Conservation (phyloP, 305 asterid species). For the Ilex paraguariensis region DNA sequence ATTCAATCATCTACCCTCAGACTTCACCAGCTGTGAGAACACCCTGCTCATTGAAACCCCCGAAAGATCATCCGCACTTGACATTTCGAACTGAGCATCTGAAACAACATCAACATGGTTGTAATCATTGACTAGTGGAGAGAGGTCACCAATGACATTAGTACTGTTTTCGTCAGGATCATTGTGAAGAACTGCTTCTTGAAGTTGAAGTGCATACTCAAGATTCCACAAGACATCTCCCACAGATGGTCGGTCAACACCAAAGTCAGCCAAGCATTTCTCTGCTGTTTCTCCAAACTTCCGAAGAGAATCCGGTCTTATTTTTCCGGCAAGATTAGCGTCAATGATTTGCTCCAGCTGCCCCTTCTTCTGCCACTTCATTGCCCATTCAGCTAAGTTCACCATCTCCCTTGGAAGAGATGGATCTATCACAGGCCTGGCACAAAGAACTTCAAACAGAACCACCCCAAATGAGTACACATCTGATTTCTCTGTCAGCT, state of each 20-base stretch:
- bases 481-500: slow-evolving; percentile 62
- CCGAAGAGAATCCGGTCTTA: slow-evolving; percentile 51
- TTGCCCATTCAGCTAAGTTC: slow-evolving; percentile 74
- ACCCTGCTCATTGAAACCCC: slow-evolving; percentile 63
- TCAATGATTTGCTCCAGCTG: slow-evolving; percentile 49
- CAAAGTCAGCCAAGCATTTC: slow-evolving; percentile 70
- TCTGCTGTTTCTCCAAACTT: slow-evolving; percentile 67
- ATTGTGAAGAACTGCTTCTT: slow-evolving; percentile 39
- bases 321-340: slow-evolving; percentile 40
- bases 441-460: slow-evolving; percentile 61
- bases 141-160: slow-evolving; percentile 37
- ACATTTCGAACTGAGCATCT: slow-evolving; percentile 26
- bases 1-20: slow-evolving; percentile 60
- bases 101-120: slow-evolving; percentile 27
- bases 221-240: slow-evolving; percentile 77
- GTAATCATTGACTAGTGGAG: slow-evolving; percentile 36
- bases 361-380: slow-evolving; percentile 62
- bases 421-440: slow-evolving; percentile 72
- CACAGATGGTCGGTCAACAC: slow-evolving; percentile 68
- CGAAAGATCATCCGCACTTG: slow-evolving; percentile 46
- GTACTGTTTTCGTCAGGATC: slow-evolving; percentile 58
- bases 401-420: slow-evolving; percentile 71
- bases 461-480: slow-evolving; percentile 79
- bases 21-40: slow-evolving; percentile 61
- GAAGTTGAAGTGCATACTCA: slow-evolving; percentile 70